phyloP scores from a whole-genome alignment of 179 eudicot species.

The Nepenthes alata region DNA sequence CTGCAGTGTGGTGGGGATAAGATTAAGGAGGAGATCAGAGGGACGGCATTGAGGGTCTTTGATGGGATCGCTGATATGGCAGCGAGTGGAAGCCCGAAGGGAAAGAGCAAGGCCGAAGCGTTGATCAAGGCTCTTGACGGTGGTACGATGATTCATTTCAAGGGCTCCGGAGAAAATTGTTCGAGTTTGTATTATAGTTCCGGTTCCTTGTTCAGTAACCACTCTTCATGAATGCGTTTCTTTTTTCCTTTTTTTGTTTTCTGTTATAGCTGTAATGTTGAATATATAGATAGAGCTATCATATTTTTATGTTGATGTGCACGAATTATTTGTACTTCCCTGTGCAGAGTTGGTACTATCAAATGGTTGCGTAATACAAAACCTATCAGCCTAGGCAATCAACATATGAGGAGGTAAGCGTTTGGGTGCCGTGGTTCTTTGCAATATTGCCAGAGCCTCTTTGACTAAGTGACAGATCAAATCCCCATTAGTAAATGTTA shows the following conservation, averaged over 20 bases:
- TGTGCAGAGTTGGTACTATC: too few relatives aligned
- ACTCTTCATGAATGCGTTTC: background rate
- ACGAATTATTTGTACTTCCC: too few relatives aligned
- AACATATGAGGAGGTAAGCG: too few relatives aligned
- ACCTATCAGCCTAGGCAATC: too few relatives aligned
- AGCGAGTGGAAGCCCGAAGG: slow-evolving; percentile 49
- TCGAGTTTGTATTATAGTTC: background rate
- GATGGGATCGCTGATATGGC: slow-evolving; percentile 50
- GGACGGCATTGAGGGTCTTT: slow-evolving; percentile 22
- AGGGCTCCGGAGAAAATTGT: too few relatives aligned
- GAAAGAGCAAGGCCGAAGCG: slow-evolving; percentile 35
- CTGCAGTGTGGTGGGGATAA: slow-evolving; percentile 41
- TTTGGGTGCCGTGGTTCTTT: too few relatives aligned
- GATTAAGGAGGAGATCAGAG: slow-evolving; percentile 32
- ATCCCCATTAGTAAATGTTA: too few relatives aligned
- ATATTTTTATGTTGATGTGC: too few relatives aligned
- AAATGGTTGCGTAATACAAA: too few relatives aligned
- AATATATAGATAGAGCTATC: too few relatives aligned
- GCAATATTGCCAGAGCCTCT: too few relatives aligned
- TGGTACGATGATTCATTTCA: background rate
- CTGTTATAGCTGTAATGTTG: background rate
- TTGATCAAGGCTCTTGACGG: slow-evolving; percentile 23
- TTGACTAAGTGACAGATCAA: too few relatives aligned
- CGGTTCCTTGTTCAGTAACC: background rate
- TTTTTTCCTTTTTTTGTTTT: background rate